Base-by-base conservation (phyloP, 108 stramenopile genomes). In the Cyclostephanos invisitatus region DNA sequence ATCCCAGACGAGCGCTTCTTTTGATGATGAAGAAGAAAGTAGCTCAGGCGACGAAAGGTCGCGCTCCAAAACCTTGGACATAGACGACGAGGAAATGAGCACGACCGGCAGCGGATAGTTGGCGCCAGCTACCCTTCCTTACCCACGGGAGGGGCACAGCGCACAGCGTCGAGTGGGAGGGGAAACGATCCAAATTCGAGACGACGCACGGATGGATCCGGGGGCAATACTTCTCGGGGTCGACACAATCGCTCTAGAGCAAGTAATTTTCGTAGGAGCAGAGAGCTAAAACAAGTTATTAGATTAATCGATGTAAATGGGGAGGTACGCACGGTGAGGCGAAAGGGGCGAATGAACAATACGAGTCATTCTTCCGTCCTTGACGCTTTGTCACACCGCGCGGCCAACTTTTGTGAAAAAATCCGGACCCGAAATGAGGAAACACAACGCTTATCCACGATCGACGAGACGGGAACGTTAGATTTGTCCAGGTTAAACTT, bases 71-170 rank as follows among this genome's bases (percentile, higher is more conserved):
- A 14, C n/a, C 15, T 59, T 35, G 10, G 10, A 6, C n/a, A 32
- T 0, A 1, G 27, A 25, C 11, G 14, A 6, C 15, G 29, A 37
- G 14, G 15, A 29, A 29, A 18, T 17, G n/a, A 36, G 29, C 32
- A 35, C 35, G 58, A 32, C 58, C 27, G 58, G 58, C 7, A 22
- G 58, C 25, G 53, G 53, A 54, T 54, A 54, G 53, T 54, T 24
- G 53, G 25, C 53, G 12, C 53, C 53, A 27, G 53, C 53, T 54
- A 54, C 25, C 53, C 53, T 25, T 20, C 25, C 53, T 54, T 27
- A 20, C 14, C 22, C 29, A 59, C 18, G 35, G 58, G 32, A 11
- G 21, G 58, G 58, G 29, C 58, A 59, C 58, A 59, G 58, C 58
- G 32, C 0, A 17, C 29, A 36, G 29, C 58, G 32, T 59, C 29